A percentile compares a stretch with the other conserved stretches of the same genome.
phyloP scores from a whole-genome alignment of 495 filamentous ascomycete species.

The Mytilinidion resinicola region DNA sequence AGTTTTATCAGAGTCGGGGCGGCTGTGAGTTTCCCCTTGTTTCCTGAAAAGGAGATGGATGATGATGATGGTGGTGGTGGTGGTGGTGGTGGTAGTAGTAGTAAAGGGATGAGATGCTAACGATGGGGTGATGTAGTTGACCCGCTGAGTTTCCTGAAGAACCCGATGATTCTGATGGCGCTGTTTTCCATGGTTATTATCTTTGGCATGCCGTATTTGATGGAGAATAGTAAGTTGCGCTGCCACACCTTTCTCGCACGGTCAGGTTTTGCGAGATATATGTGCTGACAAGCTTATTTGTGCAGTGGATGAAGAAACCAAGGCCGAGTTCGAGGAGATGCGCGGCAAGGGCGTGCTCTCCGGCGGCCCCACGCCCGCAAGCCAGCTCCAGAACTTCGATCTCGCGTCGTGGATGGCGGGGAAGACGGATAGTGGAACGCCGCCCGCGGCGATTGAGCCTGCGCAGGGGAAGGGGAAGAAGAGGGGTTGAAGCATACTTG shows the following conservation, averaged over 20 bases:
- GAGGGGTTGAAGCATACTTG: conserved; percentile 8
- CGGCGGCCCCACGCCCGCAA: conserved; percentile 38
- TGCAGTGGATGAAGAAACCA: conserved; percentile 89
- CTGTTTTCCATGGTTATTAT: conserved; percentile 73
- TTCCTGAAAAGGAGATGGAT: neutral
- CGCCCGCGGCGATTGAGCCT: conserved; percentile 12
- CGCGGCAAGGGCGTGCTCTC: conserved; percentile 68
- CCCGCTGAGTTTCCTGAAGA: conserved; percentile 70
- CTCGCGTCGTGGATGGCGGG: conserved; percentile 78
- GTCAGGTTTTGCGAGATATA: neutral
- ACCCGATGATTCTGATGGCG: conserved; percentile 90
- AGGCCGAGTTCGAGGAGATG: conserved; percentile 84
- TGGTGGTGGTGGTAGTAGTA: too few species aligned
- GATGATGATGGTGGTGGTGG: conserved; percentile 16
- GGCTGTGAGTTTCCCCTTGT: conserved; percentile 55
- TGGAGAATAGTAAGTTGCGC: conserved; percentile 80
- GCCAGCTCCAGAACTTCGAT: conserved; percentile 67
- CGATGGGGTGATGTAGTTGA: too few species aligned
- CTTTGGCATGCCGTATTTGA: conserved; percentile 83
- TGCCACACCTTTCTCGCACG: neutral
- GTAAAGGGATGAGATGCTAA: too few species aligned
- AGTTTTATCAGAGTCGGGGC: conserved; percentile 64
- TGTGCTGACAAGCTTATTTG: neutral
- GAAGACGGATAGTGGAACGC: conserved; percentile 27
- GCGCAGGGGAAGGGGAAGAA: conserved; percentile 9